These are phyloP conservation scores for Diutina scorzettiae DNA, from an alignment of 1,139 yeast genomes.

Conservation along the genomic window DNA sequence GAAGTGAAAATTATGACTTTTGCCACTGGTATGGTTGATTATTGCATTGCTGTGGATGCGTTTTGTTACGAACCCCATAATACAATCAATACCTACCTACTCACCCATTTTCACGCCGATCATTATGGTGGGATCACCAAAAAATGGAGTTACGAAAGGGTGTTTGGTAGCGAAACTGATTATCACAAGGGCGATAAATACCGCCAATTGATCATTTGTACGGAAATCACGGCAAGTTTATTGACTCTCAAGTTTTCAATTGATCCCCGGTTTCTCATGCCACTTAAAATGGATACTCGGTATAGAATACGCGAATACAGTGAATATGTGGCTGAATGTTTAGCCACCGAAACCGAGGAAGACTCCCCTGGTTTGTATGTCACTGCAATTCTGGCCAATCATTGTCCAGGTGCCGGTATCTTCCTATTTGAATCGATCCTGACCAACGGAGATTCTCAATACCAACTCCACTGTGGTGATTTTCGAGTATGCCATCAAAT, in stretches of 20 bases:
- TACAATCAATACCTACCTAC: conserved; percentile 38
- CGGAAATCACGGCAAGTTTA: conserved; percentile 53
- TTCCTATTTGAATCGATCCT: conserved; percentile 52
- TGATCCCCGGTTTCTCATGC: conserved; percentile 36
- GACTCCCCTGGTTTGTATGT: conserved; percentile 40
- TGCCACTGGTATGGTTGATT: conserved; percentile 12
- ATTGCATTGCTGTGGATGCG: conserved; percentile 54
- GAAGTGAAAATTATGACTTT: conserved; percentile 41
- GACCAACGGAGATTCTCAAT: conserved; percentile 15
- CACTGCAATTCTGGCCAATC: conserved; percentile 71
- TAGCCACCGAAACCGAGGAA: conserved; percentile 8
- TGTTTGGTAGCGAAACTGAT: conserved; percentile 17
- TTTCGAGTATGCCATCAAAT: conserved; percentile 56
- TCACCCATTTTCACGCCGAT: conserved; percentile 85
- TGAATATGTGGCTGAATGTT: conserved; percentile 7
- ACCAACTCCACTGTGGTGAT: conserved; percentile 80
- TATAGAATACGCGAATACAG: conserved; percentile 17
- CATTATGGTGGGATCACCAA: conserved; percentile 83
- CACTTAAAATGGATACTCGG: conserved; percentile 32
- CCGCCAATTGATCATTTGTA: conserved; percentile 44
- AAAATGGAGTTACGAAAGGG: conserved; percentile 48
- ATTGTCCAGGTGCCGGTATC: conserved; percentile 90
- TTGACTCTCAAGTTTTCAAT: conserved; percentile 44
- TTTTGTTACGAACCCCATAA: conserved; percentile 43
- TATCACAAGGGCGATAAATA: not conserved